Base-by-base conservation (phyloP, 208 protist species). In the Tritrichomonas foetus region DNA sequence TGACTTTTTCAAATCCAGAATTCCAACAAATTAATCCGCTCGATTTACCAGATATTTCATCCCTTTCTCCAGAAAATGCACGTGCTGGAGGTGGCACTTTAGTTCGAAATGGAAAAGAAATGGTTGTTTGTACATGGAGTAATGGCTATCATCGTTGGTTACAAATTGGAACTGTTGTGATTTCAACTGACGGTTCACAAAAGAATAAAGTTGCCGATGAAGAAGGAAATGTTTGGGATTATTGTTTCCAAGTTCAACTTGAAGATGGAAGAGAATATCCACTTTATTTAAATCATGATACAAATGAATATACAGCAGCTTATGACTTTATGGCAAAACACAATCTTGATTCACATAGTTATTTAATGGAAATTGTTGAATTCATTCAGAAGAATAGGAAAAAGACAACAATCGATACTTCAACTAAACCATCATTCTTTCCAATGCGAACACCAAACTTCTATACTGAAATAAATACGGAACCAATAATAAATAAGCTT, bases 221-320 rank as follows among this genome's bases (percentile, higher is more conserved):
- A 20, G 20, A 57, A 57, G 78, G 78, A 16, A 89, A 89, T 27
- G 22, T 44, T 16, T 89, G 47, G 22, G 78, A 89, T 89, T 89
- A 89, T 16, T 89, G 78, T 49, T 89, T 57, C 39, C 33, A 13
- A 27, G 47, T 89, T 61, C 41, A 89, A 39, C 5, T 89, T 33
- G 78, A 89, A 39, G 47, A 89, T 61, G 47, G 47, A 9, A 0
- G 78, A 14, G 13, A 8, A 61, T 89, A 27, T 39, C 78, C 78
- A 39, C 78, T 89, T 39, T 89, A 89, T 49, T 41, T 89, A n/a
- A 89, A 89, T 39, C 57, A 89, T 36, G 47, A 89, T 49, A 61
- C 78, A 39, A 89, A 89, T 57, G n/a, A 25, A 39, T 89, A 55
- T 50, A 89, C 47, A 39, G 78, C 47, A 27, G 78, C 78, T 33